Percentiles rank a stretch among this genome's conserved stretches.
Conservation (phyloP, 1,139 yeast genomes). For the Yamadazyma spencermartinsiae region DNA sequence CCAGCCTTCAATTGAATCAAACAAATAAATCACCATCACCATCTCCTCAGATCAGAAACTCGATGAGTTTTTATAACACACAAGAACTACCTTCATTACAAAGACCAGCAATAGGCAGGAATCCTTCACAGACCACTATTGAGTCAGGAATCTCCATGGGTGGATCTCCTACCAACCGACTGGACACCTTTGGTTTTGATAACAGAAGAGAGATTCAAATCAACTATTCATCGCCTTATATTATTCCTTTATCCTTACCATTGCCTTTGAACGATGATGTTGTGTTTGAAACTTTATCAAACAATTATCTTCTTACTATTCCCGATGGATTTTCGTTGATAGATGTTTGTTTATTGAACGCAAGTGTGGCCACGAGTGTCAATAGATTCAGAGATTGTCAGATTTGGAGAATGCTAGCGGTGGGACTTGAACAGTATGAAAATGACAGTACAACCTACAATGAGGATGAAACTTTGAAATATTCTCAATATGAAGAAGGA, state of each 20-base stretch:
- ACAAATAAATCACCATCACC: constrained; percentile 20
- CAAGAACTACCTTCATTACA: constrained; percentile 8
- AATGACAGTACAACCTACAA: background rate
- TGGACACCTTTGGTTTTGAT: constrained; percentile 9
- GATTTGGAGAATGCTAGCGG: constrained; percentile 67
- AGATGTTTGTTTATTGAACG: constrained; percentile 61
- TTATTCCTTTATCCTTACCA: constrained; percentile 47
- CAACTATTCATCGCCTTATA: constrained; percentile 39
- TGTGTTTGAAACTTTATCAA: constrained; percentile 43
- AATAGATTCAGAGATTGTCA: constrained; percentile 60
- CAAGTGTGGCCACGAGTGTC: constrained; percentile 56
- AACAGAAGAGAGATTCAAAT: constrained; percentile 18
- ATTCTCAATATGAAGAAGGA: constrained; percentile 3
- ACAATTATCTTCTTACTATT: constrained; percentile 40
- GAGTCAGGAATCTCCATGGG: constrained; percentile 30
- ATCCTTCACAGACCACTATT: constrained; percentile 39
- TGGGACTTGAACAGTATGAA: constrained; percentile 32
- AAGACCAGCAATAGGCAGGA: constrained; percentile 33
- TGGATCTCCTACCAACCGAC: constrained; percentile 12
- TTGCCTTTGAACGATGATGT: constrained; percentile 43
- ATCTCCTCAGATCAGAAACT: constrained; percentile 15
- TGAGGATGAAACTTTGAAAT: constrained; percentile 1
- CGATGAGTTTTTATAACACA: constrained; percentile 13
- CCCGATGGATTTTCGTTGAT: constrained; percentile 52
- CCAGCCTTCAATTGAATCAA: constrained; percentile 6